These are phyloP conservation scores for Linum lewisii DNA, from an alignment of 345 rosid genomes.

Conservation along the genomic window DNA sequence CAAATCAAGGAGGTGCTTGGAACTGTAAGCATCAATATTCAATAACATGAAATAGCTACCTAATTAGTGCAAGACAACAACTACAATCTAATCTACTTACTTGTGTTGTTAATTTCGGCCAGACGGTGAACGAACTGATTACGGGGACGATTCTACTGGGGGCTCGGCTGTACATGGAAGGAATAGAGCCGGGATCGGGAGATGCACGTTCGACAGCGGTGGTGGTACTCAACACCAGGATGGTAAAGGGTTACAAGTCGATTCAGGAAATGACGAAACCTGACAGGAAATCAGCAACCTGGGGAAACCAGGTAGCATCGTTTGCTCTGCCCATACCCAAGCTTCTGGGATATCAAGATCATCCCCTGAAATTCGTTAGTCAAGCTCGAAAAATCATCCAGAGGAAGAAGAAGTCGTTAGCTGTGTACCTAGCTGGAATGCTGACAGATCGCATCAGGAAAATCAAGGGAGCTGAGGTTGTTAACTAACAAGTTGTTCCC, in stretches of 20 bases:
- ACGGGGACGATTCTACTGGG: conserved; percentile 39
- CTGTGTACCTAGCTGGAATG: conserved; percentile 27
- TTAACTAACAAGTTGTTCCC: too few relatives aligned
- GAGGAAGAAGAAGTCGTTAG: conserved; percentile 28
- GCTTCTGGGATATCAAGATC: background rate
- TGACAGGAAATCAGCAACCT: background rate
- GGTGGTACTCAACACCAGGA: conserved; percentile 41
- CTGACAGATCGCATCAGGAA: conserved; percentile 26
- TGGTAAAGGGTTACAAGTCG: conserved; percentile 30
- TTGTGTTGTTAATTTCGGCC: background rate
- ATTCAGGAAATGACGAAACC: background rate
- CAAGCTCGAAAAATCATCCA: conserved; percentile 24
- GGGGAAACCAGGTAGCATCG: background rate
- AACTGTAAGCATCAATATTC: too few relatives aligned
- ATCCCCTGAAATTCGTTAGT: conserved; percentile 26
- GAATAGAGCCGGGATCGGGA: conserved; percentile 5
- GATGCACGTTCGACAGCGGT: conserved; percentile 29
- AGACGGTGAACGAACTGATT: conserved; percentile 49
- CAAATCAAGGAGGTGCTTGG: conserved; percentile 31
- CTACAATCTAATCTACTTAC: background rate
- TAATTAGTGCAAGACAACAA: background rate
- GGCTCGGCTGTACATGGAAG: conserved; percentile 36
- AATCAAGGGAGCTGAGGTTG: conserved; percentile 33
- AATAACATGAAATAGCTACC: too few relatives aligned
- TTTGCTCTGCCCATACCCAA: background rate